Base-by-base conservation (phyloP, 2,329 filamentous ascomycete genomes). In the Mycosphaerelloides madeirae region DNA sequence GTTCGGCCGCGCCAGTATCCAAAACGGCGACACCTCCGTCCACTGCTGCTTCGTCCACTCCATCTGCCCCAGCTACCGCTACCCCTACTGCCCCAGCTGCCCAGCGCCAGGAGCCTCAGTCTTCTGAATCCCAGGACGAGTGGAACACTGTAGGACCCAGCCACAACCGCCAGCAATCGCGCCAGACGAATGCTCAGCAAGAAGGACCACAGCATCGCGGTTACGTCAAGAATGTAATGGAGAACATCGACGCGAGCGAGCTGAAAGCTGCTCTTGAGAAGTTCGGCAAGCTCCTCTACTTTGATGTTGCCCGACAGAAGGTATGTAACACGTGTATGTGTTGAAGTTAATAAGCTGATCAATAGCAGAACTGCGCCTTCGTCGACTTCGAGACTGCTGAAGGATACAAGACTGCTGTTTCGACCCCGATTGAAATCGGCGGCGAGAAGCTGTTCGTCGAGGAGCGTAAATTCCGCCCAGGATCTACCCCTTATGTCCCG, bases 161-260 rank as follows among this genome's bases (percentile, higher is more conserved):
- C 44, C 85, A 95, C 68, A 84, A 84, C 58, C 93, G 93, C 76
- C 83, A 87, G 64, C 87, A 93, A 65, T 84, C 83, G 60, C 81
- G 87, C 52, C 57, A 60, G 42, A 48, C 50, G 31, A 79, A 86
- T 67, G 82, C 43, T 75, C 80, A 44, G 74, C 73, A 39, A 67
- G 84, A 90, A 50, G 80, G 80, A 44, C 79, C 88, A 54, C 84
- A 91, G 52, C 80, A 80, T 50, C 79, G 89, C 56, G 93, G 85
- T 15, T 97, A 96, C 68, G 88, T 98, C 68, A 95, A 95, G 76
- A 95, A 91, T 59, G 91, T 97, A 38, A 91, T 83, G 38, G 89
- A 95, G 28, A 90, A 89, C 70, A 83, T 98, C 41, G 79, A 87
- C 63, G 78, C 82, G 12, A 79, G 81, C 31, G 80, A 87, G 36